These are phyloP conservation scores for Aegilops sharonensis DNA, from an alignment of 176 grass and related monocot genomes.

Conservation along the genomic window DNA sequence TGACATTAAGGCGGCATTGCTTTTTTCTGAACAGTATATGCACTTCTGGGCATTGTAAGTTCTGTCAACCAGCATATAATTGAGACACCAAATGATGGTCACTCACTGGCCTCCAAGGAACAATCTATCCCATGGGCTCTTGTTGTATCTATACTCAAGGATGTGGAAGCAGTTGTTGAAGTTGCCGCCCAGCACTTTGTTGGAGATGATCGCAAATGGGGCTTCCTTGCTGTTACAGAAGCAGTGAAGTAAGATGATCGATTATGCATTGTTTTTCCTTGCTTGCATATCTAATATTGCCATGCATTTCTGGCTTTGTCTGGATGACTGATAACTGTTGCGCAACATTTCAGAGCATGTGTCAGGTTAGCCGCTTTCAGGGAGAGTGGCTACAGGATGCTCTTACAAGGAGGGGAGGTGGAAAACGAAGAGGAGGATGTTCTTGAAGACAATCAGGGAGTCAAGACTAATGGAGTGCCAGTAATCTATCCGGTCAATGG, in stretches of 20 bases:
- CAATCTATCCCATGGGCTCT: conserved; percentile 74
- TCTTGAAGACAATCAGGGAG: conserved; percentile 40
- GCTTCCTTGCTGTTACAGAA: conserved; percentile 79
- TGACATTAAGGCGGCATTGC: not conserved
- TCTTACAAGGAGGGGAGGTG: conserved; percentile 91
- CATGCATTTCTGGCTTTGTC: not conserved
- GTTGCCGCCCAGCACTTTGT: conserved; percentile 82
- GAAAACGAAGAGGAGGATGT: conserved; percentile 50
- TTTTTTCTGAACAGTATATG: conserved; percentile 70
- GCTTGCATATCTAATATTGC: conserved; percentile 7
- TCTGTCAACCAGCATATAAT: conserved; percentile 97
- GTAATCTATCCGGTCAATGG: conserved; percentile 34
- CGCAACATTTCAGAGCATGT: conserved; percentile 50
- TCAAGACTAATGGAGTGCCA: conserved; percentile 36
- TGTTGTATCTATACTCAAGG: conserved; percentile 79
- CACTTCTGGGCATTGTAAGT: conserved; percentile 84
- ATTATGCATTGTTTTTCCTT: conserved; percentile 29
- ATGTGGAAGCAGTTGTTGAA: conserved; percentile 89
- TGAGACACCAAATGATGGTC: conserved; percentile 46
- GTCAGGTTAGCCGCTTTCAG: conserved; percentile 85
- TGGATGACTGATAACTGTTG: conserved; percentile 12
- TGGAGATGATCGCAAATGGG: conserved; percentile 87
- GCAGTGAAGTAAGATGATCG: conserved; percentile 69
- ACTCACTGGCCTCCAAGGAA: conserved; percentile 32
- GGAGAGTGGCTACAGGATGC: conserved; percentile 89